A percentile compares a stretch with the other conserved stretches of the same genome.
These are phyloP conservation scores for Pythium coloratum DNA, from an alignment of 352 stramenopile species.

Conservation along the genomic window DNA sequence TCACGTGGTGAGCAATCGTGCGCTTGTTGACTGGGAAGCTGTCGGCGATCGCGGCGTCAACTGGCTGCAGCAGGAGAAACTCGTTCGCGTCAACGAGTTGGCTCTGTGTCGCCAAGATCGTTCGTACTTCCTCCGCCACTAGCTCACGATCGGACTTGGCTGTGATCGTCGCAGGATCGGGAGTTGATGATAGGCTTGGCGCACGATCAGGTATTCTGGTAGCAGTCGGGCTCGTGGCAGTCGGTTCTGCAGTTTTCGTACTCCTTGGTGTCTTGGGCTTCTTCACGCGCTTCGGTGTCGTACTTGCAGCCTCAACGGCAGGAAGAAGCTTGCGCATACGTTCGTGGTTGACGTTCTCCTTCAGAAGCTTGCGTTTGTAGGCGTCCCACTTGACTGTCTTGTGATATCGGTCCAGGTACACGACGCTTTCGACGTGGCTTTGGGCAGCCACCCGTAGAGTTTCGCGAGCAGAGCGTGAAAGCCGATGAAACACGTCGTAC, in stretches of 20 bases:
- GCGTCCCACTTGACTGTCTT: conserved; percentile 70
- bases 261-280: not conserved
- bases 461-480: conserved; percentile 56
- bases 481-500: conserved; percentile 76
- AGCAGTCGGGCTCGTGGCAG: not conserved
- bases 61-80: conserved; percentile 42
- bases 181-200: not conserved
- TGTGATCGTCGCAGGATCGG: not conserved
- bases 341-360: conserved; percentile 45
- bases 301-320: not conserved
- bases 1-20: conserved; percentile 49
- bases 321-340: conserved; percentile 51
- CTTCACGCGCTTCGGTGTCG: not conserved
- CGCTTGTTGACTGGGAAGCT: conserved; percentile 16
- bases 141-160: conserved; percentile 1
- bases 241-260: not conserved
- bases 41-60: conserved; percentile 21
- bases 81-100: conserved; percentile 57
- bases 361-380: conserved; percentile 53
- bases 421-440: conserved; percentile 45
- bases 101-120: not conserved
- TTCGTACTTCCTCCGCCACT: not conserved
- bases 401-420: conserved; percentile 69
- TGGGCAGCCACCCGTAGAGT: conserved; percentile 48
- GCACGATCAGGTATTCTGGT: not conserved